Base-by-base conservation (phyloP, 1,139 yeast species). In the Zhuliangozyma parablackwelliae region DNA sequence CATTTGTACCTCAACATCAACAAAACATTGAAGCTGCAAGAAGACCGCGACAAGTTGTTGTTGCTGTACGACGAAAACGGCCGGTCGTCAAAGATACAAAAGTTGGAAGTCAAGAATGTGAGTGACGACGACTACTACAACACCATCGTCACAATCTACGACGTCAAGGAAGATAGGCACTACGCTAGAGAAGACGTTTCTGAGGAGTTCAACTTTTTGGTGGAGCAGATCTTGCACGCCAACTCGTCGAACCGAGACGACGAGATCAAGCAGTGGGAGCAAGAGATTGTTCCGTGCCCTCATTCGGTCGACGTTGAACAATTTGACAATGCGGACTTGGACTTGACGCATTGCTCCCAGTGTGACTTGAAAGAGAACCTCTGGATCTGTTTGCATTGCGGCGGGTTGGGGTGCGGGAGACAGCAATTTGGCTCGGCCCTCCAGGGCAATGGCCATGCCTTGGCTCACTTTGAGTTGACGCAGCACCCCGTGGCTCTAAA, bases 361-460 rank as follows among this genome's bases (percentile, higher is more conserved):
- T 88, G 96, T 61, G 78, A 75, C 0, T 65, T 78, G n/a, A 55
- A 62, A 9, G 80, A 80, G 24, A 87, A 87, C 57, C 63, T 89
- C 23, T 90, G 97, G 97, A 82, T 88, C 9, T 90, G 97, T 59
- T 65, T 90, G 28, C 79, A 87, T 11, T 90, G 97, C 64, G 97
- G 97, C 0, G 77, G 80, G 45, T 69, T 88, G 24, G 97, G 96
- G 0, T 90, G 97, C 63, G 95, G 96, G 10, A 72, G 99, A 47
- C 81, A 81, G 28, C 98, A 92, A 58, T 87, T 85, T 53, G 98
- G 97, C 26, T 65, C 72, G 10, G 82, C 88, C n/a, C 78, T 88
- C 25, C 80, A 86, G 21, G 99, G 99, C 5, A 80, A 90, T 52
- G 82, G 96, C 0, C 98, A 92, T 58, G 97, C 96, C 0, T 64